Evolutionary conservation across 768 basidiomycete species (phyloP).

Genomic region (Mrakia blollopis): DNA sequence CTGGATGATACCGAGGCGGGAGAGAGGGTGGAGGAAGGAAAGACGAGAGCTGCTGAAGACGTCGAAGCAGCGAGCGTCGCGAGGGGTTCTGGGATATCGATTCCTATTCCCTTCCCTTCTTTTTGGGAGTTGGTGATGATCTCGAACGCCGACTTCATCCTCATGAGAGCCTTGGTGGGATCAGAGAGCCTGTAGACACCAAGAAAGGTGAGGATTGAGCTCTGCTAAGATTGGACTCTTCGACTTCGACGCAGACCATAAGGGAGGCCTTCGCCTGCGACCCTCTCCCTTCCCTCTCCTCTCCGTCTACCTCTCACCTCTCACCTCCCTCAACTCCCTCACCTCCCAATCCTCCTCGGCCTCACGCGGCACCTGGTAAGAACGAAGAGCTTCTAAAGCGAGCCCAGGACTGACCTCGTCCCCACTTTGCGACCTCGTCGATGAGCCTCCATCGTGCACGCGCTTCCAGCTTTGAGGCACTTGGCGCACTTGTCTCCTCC

Average conservation of each 20-base stretch:
- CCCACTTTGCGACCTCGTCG: slow-evolving; percentile 20
- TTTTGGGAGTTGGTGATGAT: slow-evolving; percentile 3
- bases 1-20: background rate
- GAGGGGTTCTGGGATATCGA: slow-evolving; percentile 1
- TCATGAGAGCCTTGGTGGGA: slow-evolving; percentile 29
- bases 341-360: too few relatives aligned
- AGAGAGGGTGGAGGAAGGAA: background rate
- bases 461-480: slow-evolving; percentile 8
- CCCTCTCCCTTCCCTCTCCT: too few relatives aligned
- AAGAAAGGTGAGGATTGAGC: background rate
- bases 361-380: background rate
- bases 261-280: too few relatives aligned
- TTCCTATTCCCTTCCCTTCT: background rate
- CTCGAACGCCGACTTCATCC: slow-evolving; percentile 23
- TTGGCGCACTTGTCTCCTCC: slow-evolving; percentile 5
- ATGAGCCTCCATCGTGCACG: slow-evolving; percentile 12
- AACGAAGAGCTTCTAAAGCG: background rate
- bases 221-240: too few relatives aligned
- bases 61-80: background rate
- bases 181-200: background rate
- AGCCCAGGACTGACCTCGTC: slow-evolving; percentile 14
- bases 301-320: too few relatives aligned
- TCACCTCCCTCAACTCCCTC: too few relatives aligned
- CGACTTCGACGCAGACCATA: too few relatives aligned
- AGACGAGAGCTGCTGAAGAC: background rate